Base-by-base conservation (phyloP, 441 rosid species). In the Breynia disticha region DNA sequence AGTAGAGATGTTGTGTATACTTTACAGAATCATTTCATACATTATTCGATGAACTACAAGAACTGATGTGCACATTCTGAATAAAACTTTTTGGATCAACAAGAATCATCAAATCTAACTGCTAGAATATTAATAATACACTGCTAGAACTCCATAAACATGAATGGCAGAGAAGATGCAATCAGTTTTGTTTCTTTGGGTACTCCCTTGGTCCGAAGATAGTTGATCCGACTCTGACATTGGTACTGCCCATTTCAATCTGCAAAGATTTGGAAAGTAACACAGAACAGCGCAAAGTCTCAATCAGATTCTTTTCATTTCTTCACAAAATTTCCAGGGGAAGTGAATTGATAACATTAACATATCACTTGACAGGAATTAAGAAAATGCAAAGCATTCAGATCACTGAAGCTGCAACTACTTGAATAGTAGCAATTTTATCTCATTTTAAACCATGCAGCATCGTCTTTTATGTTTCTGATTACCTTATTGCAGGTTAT, bases 161-260 rank as follows among this genome's bases (percentile, higher is more conserved):
- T n/a, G 48, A 44, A 15, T 19, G 21, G 22, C 9, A 20, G 14
- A 24, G 48, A 19, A 50, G 44, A 14, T 10, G 52, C 66, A 51
- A 66, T 13, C 66, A 21, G n/a, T 55, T 53, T 38, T 64, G 69
- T 44, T 71, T 69, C 73, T 73, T 77, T 12, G 89, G 54, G 62
- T 84, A 90, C 14, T 81, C 87, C 67, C 96, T 76, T 16, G 95
- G 93, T 47, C 96, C 96, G 24, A 87, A 90, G 64, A 90, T 87
- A 48, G 91, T 81, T 19, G 97, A 87, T 56, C 97, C 96, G 20
- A 90, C 59, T 69, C 97, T 81, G 71, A 90, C 97, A 62, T 69
- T 83, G 50, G 89, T 84, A 66, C 95, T 87, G 39, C 90, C 95
- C 90, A 73, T 83, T 73, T 87, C 91, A 67, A 87, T 87, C 96